Evolutionary conservation across 345 rosid species (phyloP), one percentile per base, ranked within the genome.

Genomic region (Euphorbia pulcherrima): DNA sequence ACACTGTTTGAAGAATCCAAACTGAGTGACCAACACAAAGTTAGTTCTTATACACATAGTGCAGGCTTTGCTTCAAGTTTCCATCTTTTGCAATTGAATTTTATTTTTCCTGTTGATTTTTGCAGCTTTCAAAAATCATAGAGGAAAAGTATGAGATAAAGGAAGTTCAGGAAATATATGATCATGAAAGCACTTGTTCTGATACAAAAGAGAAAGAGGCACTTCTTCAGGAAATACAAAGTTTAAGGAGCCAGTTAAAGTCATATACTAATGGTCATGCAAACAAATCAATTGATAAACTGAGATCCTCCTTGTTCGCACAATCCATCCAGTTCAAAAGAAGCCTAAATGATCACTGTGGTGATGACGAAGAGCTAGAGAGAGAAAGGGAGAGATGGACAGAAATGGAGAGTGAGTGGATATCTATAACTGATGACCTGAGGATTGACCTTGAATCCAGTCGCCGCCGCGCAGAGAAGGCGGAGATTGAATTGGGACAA

Each of bases 361-460:
- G 63, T 58, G 74, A 76, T 26, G 84, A 72, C 27, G 87, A 86
- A 57, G 93, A 89, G 68, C 77, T 87, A 1, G 97, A 89, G 83
- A 82, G 52, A 62, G 97, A 94, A 78, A 86, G 92, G 60, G 79
- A 85, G 29, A 83, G 85, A 77, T 87, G 93, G 97, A 91, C 86
- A 73, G 97, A 94, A 85, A 87, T 92, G 90, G 97, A 94, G 81
- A 92, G 97, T 60, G 90, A 91, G 16, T 94, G 99, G 99, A 94
- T 94, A 63, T 88, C 84, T 29, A 68, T 94, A 74, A 90, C 97
- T 0, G 97, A 94, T 41, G 97, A 89, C 56, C 86, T 94, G 75
- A 83, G 97, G 72, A 76, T 94, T 54, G 97, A 92, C 69, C 78
- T 92, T 52, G 97, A 92, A 79, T 73, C 86, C 20, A 84, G 77